Evolutionary conservation across 805 yeast genomes (phyloP), one percentile per base, ranked within the genome.

Genomic region (Wickerhamomyces sydowiorum): DNA sequence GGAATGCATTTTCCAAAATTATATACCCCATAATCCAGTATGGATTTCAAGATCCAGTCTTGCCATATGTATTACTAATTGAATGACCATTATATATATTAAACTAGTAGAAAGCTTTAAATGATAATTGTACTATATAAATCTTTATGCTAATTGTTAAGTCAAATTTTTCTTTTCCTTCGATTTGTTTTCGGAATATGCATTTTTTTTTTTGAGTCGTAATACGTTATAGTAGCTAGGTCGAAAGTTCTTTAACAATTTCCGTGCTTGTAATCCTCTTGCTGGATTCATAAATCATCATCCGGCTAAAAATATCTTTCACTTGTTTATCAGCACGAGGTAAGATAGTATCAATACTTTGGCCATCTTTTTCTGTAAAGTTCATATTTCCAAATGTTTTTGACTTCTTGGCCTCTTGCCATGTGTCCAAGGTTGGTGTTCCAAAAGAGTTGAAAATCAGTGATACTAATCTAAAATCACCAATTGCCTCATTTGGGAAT

Each of bases 401-500:
- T 3, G 70, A 62, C n/a, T 53, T 55, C 45, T 56, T 48, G 51
- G 73, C 65, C 38, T 71, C 73, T 0, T 73, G 67, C 76, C 77
- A 70, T 18, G 51, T 36, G 7, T 60, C 60, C 7, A 51, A 30
- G n/a, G 64, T 58, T 0, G 90, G 89, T 0, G 86, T 75, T 1
- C 95, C 95, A 53, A 86, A 76, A 2, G 60, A 62, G 14, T 62
- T 56, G 48, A 83, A 73, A 1, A 82, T 74, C 17, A 73, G 64
- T 8, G 73, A 64, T n/a, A 82, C 64, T 15, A 86, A 64, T 3
- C 72, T 67, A 36, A 86, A 64, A 50, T 86, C 95, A 45, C 77
- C 75, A 19, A 62, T 56, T 27, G 72, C 69, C 0, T 57, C 62
- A 25, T 48, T 55, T 25, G 67, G 56, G 29, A 72, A 66, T 5